Evolutionary conservation across 345 rosid genomes (phyloP).

Genomic region (Rhodamnia argentea): DNA sequence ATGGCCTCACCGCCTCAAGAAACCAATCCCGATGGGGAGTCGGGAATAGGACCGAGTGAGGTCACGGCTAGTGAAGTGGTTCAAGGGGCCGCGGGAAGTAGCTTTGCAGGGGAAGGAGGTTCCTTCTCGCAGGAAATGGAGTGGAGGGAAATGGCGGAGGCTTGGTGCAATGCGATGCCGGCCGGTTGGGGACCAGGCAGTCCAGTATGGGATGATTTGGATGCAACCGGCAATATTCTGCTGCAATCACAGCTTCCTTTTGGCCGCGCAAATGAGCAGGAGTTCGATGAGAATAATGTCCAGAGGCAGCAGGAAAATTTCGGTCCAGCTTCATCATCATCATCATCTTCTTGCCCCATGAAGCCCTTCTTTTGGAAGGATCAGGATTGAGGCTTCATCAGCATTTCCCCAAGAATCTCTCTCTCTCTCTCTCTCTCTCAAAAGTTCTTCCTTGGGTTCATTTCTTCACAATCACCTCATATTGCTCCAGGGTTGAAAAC

Average conservation of each 20-base stretch:
- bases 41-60: background rate
- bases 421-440: background rate
- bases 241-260: conserved; percentile 41
- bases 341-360: conserved; percentile 41
- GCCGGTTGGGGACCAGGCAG: conserved; percentile 89
- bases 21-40: background rate
- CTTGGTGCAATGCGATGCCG: conserved; percentile 76
- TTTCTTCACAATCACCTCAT: background rate
- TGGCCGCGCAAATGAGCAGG: conserved; percentile 21
- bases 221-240: conserved; percentile 32
- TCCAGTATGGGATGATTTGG: conserved; percentile 91
- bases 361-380: conserved; percentile 65
- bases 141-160: conserved; percentile 76
- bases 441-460: background rate
- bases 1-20: conserved; percentile 1
- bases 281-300: conserved; percentile 15
- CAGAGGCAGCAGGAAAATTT: conserved; percentile 7
- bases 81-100: background rate
- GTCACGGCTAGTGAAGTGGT: background rate
- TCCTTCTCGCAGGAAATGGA: conserved; percentile 30
- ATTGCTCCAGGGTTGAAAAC: background rate
- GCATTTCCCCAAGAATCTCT: background rate
- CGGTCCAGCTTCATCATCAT: conserved; percentile 25
- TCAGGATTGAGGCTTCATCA: conserved; percentile 15
- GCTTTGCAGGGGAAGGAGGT: conserved; percentile 18